Evolutionary conservation across 1,284 basidiomycete genomes (phyloP).

Genomic region (Ceratobasidium sp.): DNA sequence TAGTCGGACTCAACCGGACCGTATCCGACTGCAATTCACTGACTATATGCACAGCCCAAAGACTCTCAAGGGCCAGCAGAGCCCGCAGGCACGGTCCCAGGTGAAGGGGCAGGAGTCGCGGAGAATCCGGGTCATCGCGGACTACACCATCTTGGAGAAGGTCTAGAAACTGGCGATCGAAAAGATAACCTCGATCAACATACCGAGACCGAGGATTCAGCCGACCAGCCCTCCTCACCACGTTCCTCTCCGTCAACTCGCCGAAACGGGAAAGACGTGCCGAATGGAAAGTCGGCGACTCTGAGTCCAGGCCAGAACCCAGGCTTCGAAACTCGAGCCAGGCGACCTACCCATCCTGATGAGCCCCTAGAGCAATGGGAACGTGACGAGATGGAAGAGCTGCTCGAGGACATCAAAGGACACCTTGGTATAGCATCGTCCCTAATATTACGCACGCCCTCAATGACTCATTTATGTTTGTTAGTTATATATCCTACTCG

Average conservation of each 20-base stretch:
- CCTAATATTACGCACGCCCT: background rate
- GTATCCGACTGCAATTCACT: background rate
- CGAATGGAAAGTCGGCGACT: conserved; percentile 16
- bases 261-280: conserved; percentile 35
- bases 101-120: conserved; percentile 40
- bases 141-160: conserved; percentile 51
- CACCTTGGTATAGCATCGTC: conserved; percentile 75
- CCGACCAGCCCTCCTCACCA: conserved; percentile 44
- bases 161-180: conserved; percentile 54
- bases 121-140: conserved; percentile 43
- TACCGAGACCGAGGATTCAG: conserved; percentile 46
- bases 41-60: conserved; percentile 60
- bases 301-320: conserved; percentile 23
- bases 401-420: conserved; percentile 81
- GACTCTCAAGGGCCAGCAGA: conserved; percentile 61
- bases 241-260: conserved; percentile 40
- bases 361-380: conserved; percentile 87
- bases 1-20: conserved; percentile 50
- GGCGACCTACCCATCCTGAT: conserved; percentile 63
- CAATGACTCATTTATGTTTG: conserved; percentile 16
- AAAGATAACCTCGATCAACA: conserved; percentile 51
- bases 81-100: conserved; percentile 53
- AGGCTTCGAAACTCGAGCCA: conserved; percentile 40
- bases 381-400: conserved; percentile 86
- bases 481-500: conserved; percentile 83